Percentiles rank a stretch among this genome's conserved stretches.
These are phyloP conservation scores for Chrysanthemum seticuspe DNA, from an alignment of 129 eudicot species.

Conservation along the genomic window DNA sequence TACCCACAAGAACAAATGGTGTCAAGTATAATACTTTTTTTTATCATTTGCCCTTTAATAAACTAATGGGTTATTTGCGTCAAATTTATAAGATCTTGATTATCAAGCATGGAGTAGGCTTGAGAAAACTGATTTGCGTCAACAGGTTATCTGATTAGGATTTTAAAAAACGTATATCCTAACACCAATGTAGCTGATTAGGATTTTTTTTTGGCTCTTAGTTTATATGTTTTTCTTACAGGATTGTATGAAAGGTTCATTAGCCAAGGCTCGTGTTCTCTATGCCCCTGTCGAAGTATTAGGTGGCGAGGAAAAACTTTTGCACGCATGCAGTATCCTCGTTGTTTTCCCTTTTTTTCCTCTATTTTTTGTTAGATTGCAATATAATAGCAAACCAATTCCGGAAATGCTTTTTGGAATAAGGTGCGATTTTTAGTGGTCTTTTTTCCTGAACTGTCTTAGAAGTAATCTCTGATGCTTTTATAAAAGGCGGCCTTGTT, in stretches of 20 bases:
- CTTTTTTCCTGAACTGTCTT: constrained; percentile 51
- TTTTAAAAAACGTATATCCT: background rate
- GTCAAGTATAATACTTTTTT: too few relatives aligned
- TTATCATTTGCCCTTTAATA: too few relatives aligned
- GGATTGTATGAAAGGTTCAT: constrained; percentile 84
- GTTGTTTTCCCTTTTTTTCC: constrained; percentile 1
- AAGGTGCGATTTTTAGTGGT: background rate
- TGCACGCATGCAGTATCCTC: constrained; percentile 93
- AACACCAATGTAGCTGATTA: background rate
- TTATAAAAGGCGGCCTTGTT: constrained; percentile 87
- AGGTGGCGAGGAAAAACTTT: constrained; percentile 74
- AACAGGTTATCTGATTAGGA: background rate
- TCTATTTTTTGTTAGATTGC: background rate
- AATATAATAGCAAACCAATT: background rate
- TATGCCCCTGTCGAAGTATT: constrained; percentile 92
- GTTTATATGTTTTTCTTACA: constrained; percentile 34
- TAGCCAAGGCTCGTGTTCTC: constrained; percentile 82
- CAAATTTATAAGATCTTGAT: constrained; percentile 6
- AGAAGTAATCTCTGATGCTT: constrained; percentile 86
- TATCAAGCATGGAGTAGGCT: background rate
- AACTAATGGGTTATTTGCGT: too few relatives aligned
- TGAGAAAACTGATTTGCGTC: background rate
- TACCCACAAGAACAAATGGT: too few relatives aligned
- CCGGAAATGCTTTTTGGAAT: background rate
- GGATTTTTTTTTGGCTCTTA: background rate